phyloP scores from a whole-genome alignment of 2,329 filamentous ascomycete genomes.

The Beauveria sp. region DNA sequence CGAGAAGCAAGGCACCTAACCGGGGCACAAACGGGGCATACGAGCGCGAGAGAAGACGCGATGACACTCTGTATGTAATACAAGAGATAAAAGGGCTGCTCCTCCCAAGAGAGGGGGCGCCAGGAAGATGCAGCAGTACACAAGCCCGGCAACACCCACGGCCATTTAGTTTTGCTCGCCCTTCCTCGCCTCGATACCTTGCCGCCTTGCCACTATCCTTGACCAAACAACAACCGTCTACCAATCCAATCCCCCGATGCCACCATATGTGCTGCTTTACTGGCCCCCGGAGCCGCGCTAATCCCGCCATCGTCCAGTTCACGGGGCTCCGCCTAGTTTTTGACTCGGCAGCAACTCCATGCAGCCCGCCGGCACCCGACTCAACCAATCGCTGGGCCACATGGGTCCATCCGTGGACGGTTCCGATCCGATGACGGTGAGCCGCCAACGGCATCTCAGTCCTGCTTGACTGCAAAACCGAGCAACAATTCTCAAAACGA shows the following conservation, averaged over 20 bases:
- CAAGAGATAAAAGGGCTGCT: background rate
- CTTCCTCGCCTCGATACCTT: background rate
- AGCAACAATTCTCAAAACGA: too few relatives aligned
- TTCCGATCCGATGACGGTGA: too few relatives aligned
- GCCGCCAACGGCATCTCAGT: too few relatives aligned
- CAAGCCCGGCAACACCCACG: too few relatives aligned
- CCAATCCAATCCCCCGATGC: constrained; percentile 3
- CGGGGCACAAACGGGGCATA: background rate
- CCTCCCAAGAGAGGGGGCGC: background rate
- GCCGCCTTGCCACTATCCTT: background rate
- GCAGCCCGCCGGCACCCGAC: too few relatives aligned
- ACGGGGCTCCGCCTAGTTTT: background rate
- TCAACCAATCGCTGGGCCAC: too few relatives aligned
- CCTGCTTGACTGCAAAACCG: too few relatives aligned
- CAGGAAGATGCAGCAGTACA: background rate
- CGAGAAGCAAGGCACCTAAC: background rate
- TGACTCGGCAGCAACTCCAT: too few relatives aligned
- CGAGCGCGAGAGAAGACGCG: background rate
- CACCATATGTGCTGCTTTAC: constrained; percentile 8
- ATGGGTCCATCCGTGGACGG: too few relatives aligned
- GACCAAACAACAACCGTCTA: background rate
- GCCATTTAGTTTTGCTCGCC: background rate
- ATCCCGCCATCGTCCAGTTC: background rate
- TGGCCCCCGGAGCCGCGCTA: constrained; percentile 6
- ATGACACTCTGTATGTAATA: background rate